Base-by-base conservation (phyloP, 1,139 yeast species). In the Martiniozyma asiatica region DNA sequence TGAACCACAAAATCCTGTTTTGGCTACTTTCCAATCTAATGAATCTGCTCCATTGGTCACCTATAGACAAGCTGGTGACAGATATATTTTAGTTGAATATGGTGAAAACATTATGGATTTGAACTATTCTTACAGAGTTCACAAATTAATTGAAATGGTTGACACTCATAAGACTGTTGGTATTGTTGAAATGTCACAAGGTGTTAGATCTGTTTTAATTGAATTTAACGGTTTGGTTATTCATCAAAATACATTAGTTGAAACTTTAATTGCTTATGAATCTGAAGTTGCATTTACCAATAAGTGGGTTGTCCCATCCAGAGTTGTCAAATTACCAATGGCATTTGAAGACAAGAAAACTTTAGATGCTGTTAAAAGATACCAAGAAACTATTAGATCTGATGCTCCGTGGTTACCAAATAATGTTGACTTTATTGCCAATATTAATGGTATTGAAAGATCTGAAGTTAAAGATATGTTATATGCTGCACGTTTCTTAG, bases 371-470 rank as follows among this genome's bases (percentile, higher is more conserved):
- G 97, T 85, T 26, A 70, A 71, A 41, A 70, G 97, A 55, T 89
- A 89, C 56, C 73, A 75, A 53, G 97, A 89, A 59, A 89, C 98
- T 7, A 85, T 89, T 46, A 69, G 97, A 47, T 68, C 92, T 18
- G 73, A 72, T 34, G 98, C 97, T 8, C 97, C 97, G 28, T 89
- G 97, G 97, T 65, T 89, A 50, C 97, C 98, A 41, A 87, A 85
- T 60, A 89, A 89, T 50, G 96, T 87, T 41, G 97, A 89, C 53
- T 89, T 89, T 57, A 71, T 89, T 55, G 94, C 94, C 24, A 70
- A 72, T 39, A 82, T 87, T 38, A 89, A 89, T 52, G 93, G 79
- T 14, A 65, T 87, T 28, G 69, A 69, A 34, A 73, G 95, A 45
- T 61, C 69, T 12, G 82, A 74, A 33, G 89, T 89, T 32, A 66